A percentile compares a stretch with the other conserved stretches of the same genome.
Conservation (phyloP, 805 yeast genomes). For the Candida methanosorbosa region DNA sequence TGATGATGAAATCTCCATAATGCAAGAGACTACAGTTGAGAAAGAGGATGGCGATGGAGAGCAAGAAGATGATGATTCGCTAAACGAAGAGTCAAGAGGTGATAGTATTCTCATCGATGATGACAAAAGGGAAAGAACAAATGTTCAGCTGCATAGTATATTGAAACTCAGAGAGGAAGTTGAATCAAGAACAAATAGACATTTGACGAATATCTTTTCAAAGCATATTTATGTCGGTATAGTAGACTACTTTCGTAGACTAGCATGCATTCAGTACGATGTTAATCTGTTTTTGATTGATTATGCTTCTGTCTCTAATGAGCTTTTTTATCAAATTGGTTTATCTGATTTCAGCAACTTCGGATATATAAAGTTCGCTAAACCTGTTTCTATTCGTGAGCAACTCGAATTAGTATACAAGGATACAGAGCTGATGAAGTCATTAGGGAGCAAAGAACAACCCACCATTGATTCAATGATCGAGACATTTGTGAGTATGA, state of each 20-base stretch:
- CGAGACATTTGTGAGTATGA: constrained; percentile 36
- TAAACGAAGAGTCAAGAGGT: background rate
- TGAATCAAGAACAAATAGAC: constrained; percentile 34
- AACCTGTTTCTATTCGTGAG: constrained; percentile 23
- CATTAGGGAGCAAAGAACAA: background rate
- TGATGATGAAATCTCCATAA: background rate
- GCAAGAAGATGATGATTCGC: background rate
- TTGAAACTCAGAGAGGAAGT: constrained; percentile 44
- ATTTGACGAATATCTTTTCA: constrained; percentile 58
- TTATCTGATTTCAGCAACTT: constrained; percentile 74
- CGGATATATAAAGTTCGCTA: constrained; percentile 44
- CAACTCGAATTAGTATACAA: constrained; percentile 28
- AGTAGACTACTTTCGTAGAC: constrained; percentile 60
- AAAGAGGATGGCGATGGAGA: too few relatives aligned
- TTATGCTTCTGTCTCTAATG: constrained; percentile 59
- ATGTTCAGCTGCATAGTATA: constrained; percentile 51
- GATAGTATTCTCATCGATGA: too few relatives aligned
- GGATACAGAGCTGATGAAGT: constrained; percentile 7
- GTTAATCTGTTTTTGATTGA: constrained; percentile 72
- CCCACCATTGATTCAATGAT: constrained; percentile 16
- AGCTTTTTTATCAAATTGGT: constrained; percentile 75
- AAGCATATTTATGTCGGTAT: constrained; percentile 74
- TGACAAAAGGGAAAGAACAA: constrained; percentile 10
- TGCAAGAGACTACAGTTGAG: constrained; percentile 4
- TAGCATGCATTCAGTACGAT: constrained; percentile 81